A percentile compares a stretch with the other conserved stretches of the same genome.
phyloP scores from a whole-genome alignment of 305 asterid species.

The Petunia hybrid region DNA sequence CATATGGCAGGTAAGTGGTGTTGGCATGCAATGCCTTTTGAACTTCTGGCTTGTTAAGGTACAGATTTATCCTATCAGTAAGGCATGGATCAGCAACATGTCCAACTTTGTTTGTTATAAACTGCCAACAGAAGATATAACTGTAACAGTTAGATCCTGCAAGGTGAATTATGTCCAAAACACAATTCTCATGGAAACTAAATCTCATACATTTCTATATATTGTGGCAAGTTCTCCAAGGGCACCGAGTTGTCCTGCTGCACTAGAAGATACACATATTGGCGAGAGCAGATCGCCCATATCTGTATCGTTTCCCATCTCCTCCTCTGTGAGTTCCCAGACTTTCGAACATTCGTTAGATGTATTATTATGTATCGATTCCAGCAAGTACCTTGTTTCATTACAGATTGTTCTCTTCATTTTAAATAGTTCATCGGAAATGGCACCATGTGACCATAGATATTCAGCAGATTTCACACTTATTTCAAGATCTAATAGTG shows the following conservation, averaged over 20 bases:
- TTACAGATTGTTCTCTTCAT: slow-evolving; percentile 37
- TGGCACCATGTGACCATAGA: slow-evolving; percentile 45
- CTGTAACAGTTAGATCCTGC: neutral
- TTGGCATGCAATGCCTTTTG: slow-evolving; percentile 41
- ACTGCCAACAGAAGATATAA: neutral
- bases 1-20: slow-evolving; percentile 9
- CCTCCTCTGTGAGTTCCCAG: neutral
- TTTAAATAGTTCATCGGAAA: slow-evolving; percentile 38
- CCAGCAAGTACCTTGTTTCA: slow-evolving; percentile 30
- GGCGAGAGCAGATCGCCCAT: slow-evolving; percentile 22
- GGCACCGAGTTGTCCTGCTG: slow-evolving; percentile 20
- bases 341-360: slow-evolving; percentile 30
- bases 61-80: neutral
- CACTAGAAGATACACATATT: slow-evolving; percentile 25
- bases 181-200: neutral
- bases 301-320: slow-evolving; percentile 35
- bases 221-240: neutral
- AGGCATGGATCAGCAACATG: slow-evolving; percentile 20
- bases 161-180: neutral
- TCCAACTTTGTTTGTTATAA: neutral
- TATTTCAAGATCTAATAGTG: slow-evolving; percentile 39
- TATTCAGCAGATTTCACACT: slow-evolving; percentile 33
- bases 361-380: slow-evolving; percentile 3
- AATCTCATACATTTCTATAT: neutral
- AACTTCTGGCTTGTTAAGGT: slow-evolving; percentile 32